Conservation (phyloP, 139 green algal species). For the Tetradesmus obliquus region DNA sequence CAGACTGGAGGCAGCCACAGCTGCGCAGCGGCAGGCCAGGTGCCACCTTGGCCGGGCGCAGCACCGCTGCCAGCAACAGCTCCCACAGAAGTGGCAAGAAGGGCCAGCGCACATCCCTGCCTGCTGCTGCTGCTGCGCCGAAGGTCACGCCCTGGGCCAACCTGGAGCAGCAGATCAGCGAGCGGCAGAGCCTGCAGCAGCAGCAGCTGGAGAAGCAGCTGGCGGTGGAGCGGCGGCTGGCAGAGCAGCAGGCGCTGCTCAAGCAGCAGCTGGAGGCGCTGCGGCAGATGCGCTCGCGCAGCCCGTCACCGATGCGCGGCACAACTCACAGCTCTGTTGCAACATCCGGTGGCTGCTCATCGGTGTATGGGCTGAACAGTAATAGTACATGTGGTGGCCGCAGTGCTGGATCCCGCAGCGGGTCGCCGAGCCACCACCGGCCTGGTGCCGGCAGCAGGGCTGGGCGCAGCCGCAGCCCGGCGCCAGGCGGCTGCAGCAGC, state of each 20-base stretch:
- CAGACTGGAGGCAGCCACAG: background rate
- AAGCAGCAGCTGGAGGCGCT: conserved; percentile 21
- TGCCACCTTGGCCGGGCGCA: background rate
- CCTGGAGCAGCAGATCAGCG: conserved; percentile 7
- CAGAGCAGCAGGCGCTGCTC: conserved; percentile 3
- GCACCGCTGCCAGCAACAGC: background rate
- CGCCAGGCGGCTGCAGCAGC: background rate
- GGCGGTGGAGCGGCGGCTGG: background rate
- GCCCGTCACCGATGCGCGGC: background rate
- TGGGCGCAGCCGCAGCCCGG: background rate
- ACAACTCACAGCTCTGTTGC: background rate
- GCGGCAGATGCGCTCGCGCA: conserved; percentile 10
- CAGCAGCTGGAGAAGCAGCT: conserved; percentile 25
- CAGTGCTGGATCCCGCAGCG: background rate
- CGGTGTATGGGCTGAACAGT: background rate
- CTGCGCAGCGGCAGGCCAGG: background rate
- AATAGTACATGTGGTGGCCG: background rate
- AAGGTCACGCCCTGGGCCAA: background rate
- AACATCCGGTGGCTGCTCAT: background rate
- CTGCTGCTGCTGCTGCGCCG: background rate
- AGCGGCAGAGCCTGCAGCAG: conserved; percentile 7
- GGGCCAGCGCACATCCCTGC: background rate
- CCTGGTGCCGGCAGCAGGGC: background rate
- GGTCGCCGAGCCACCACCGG: background rate
- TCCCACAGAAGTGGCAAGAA: background rate